Evolutionary conservation across 1,284 basidiomycete species (phyloP).

Genomic region (Apiotrichum gamsii): DNA sequence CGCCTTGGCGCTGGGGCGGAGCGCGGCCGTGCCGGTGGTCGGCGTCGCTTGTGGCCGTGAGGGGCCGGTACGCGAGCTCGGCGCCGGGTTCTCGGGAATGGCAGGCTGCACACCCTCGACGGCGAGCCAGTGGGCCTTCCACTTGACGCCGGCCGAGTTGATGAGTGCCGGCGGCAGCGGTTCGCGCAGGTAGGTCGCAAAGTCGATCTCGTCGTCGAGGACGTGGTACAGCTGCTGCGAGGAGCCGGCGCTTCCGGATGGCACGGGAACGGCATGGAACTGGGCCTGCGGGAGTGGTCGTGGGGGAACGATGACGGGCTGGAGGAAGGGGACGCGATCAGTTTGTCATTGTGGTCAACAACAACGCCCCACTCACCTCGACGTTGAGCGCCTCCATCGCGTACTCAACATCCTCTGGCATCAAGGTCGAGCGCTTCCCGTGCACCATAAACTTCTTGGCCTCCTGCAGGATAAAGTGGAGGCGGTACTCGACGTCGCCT

Average conservation of each 20-base stretch:
- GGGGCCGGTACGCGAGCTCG: constrained; percentile 33
- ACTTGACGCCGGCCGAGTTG: constrained; percentile 43
- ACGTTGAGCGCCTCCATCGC: constrained; percentile 91
- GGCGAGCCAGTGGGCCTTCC: constrained; percentile 86
- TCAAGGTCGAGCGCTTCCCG: constrained; percentile 76
- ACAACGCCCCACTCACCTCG: constrained; percentile 52
- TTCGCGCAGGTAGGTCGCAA: constrained; percentile 71
- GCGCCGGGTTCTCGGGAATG: constrained; percentile 90
- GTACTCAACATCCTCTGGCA: constrained; percentile 84
- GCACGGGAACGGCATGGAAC: constrained; percentile 53
- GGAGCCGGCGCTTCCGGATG: constrained; percentile 33
- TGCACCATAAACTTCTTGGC: constrained; percentile 96
- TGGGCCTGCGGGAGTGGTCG: constrained; percentile 53
- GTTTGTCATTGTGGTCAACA: not conserved
- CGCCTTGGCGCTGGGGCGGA: constrained; percentile 62
- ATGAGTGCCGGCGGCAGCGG: constrained; percentile 35
- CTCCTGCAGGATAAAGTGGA: constrained; percentile 73
- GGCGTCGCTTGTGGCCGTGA: constrained; percentile 23
- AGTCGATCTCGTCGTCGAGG: constrained; percentile 96
- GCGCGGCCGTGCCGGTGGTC: constrained; percentile 37
- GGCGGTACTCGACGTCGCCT: constrained; percentile 92
- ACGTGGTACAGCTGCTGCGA: constrained; percentile 74
- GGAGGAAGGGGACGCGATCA: too few species aligned
- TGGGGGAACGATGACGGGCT: constrained; percentile 45
- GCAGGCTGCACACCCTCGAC: constrained; percentile 97